phyloP scores from a whole-genome alignment of 2,329 filamentous ascomycete genomes.

The Stemphylium beticola region DNA sequence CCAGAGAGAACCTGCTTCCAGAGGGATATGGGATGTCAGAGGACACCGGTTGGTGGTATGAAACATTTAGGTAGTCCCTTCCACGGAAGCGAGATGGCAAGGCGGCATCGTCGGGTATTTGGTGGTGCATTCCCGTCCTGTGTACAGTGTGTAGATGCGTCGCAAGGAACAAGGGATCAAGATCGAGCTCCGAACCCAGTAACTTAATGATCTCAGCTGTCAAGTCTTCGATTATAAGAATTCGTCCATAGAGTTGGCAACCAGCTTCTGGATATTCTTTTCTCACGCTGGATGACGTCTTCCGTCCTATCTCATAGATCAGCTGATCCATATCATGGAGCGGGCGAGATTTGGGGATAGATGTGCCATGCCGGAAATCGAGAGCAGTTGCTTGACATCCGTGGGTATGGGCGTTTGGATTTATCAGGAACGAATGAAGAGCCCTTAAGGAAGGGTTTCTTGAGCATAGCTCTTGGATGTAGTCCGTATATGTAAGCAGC shows the following conservation, averaged over 20 bases:
- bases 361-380: neutral
- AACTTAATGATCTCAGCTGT: conserved; percentile 52
- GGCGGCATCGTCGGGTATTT: conserved; percentile 10
- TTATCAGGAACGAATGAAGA: neutral
- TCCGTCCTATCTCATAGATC: neutral
- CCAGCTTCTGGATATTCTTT: neutral
- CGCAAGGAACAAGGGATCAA: conserved; percentile 55
- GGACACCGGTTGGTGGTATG: too few relatives aligned
- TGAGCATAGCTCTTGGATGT: neutral
- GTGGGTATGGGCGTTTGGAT: neutral
- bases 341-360: neutral
- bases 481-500: neutral
- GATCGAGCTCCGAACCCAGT: conserved; percentile 48
- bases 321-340: neutral
- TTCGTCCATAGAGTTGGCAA: conserved; percentile 12
- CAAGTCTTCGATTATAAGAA: conserved; percentile 52
- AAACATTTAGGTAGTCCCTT: too few relatives aligned
- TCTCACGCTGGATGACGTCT: neutral
- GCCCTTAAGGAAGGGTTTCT: neutral
- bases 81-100: too few relatives aligned
- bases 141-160: conserved; percentile 43
- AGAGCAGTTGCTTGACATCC: neutral
- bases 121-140: conserved; percentile 8
- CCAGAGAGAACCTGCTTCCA: too few relatives aligned
- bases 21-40: too few relatives aligned